Evolutionary conservation across 495 filamentous ascomycete species (phyloP).

Genomic region (Hapsidospora chrysogenum): DNA sequence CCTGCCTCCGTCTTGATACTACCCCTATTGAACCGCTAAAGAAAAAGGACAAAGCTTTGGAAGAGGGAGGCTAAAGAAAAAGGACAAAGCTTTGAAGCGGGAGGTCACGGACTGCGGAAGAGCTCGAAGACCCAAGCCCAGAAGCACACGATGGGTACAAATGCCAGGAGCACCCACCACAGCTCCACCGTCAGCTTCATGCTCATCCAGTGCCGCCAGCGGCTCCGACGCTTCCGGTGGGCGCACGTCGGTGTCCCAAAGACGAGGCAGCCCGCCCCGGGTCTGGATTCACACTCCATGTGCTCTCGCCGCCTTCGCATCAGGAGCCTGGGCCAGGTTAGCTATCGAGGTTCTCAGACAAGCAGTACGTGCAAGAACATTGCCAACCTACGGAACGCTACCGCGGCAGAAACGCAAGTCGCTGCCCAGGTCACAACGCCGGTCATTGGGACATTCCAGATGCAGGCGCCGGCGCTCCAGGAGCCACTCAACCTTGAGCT

Average conservation of each 20-base stretch:
- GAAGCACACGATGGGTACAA: conserved; percentile 11
- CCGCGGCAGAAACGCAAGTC: conserved; percentile 35
- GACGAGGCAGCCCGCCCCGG: conserved; percentile 33
- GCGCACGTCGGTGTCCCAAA: conserved; percentile 27
- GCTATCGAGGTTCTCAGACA: background rate
- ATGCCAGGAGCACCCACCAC: conserved; percentile 15
- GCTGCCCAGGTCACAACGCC: conserved; percentile 31
- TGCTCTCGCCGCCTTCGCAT: conserved; percentile 37
- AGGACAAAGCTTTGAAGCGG: too few relatives aligned
- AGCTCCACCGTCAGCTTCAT: conserved; percentile 14
- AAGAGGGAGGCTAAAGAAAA: too few relatives aligned
- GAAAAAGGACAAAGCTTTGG: too few relatives aligned
- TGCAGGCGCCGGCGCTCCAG: conserved; percentile 36
- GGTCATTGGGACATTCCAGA: conserved; percentile 31
- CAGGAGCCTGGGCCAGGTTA: conserved; percentile 16
- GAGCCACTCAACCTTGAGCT: conserved; percentile 51
- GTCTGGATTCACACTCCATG: conserved; percentile 33
- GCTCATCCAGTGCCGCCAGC: conserved; percentile 20
- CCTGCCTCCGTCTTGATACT: too few relatives aligned
- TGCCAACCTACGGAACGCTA: conserved; percentile 24
- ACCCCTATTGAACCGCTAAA: too few relatives aligned
- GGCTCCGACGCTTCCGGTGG: conserved; percentile 13
- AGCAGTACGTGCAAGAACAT: background rate
- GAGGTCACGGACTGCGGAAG: too few relatives aligned
- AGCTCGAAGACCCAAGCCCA: conserved; percentile 12